Base-by-base conservation (phyloP, 2,329 filamentous ascomycete species). In the Phyllosticta citribraziliensis region DNA sequence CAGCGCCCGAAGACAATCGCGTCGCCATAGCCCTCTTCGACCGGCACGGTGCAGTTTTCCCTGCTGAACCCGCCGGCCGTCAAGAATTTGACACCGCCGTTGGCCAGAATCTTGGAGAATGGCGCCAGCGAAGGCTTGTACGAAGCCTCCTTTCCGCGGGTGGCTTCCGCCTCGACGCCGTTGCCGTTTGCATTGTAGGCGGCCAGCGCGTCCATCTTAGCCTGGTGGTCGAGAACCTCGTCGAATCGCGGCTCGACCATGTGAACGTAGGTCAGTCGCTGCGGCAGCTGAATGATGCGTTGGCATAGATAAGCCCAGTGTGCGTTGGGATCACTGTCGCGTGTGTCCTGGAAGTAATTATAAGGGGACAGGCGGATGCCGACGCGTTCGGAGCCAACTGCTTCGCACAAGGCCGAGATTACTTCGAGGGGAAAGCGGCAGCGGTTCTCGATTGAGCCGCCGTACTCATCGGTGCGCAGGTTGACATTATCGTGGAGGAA, bases 401-500 rank as follows among this genome's bases (percentile, higher is more conserved):
- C 67, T 0, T 56, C 52, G 9, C 67, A 65, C 1, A 73, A 66
- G 0, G 68, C 69, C 10, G 69, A 66, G 33, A 72, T 59, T 2
- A 72, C 66, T 55, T 73, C 68, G 12, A 74, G 67, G 3, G 67
- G 59, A 63, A 74, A 73, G 17, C 66, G 64, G 62, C 67, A 69
- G 12, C 72, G 66, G 53, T 70, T 70, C 52, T 70, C 66, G 4
- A 67, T 64, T 14, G 65, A 66, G 58, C 71, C 70, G 40, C 72
- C 72, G 62, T 74, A 74, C 17, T 54, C 56, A 56, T 72, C 71
- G 1, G 65, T 68, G 55, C 72, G 68, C 20, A 30, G 56, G 57
- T 74, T 74, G 20, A 63, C 55, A 53, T 61, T 61, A 62, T 81
- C 79, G 64, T 83, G 86, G 14, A 88, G 74, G 70, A 90, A 91